A percentile compares a stretch with the other conserved stretches of the same genome.
These are phyloP conservation scores for Pseudevernia furfuracea DNA, from an alignment of 495 filamentous ascomycete genomes.

Conservation along the genomic window DNA sequence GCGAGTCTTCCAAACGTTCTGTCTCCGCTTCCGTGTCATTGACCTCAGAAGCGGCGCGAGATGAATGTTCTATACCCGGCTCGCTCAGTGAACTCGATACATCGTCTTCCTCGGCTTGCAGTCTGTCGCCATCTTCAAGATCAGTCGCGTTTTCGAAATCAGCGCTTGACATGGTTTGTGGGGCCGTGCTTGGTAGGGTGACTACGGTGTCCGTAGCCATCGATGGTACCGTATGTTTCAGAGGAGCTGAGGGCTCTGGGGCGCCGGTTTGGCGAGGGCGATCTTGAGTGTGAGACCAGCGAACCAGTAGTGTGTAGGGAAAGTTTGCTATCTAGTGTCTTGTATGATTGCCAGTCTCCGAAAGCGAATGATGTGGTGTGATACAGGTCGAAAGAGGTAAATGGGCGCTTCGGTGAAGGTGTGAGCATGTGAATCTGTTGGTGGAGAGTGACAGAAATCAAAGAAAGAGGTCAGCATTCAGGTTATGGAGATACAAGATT, in stretches of 20 bases:
- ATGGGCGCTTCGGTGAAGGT: slow-evolving; percentile 6
- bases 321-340: background rate
- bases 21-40: slow-evolving; percentile 98
- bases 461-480: background rate
- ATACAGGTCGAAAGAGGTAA: background rate
- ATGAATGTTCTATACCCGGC: slow-evolving; percentile 52
- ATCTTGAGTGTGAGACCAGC: background rate
- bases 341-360: background rate
- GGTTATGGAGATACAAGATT: background rate
- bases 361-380: background rate
- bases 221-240: background rate
- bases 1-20: slow-evolving; percentile 88
- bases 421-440: background rate
- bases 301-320: background rate
- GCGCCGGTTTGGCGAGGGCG: slow-evolving; percentile 1
- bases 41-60: slow-evolving; percentile 38
- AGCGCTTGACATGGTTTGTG: slow-evolving; percentile 9
- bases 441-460: background rate
- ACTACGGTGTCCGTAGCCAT: slow-evolving; percentile 12
- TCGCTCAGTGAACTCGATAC: slow-evolving; percentile 81
- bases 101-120: slow-evolving; percentile 12
- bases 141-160: slow-evolving; percentile 2
- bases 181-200: background rate
- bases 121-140: background rate
- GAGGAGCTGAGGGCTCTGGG: background rate